A percentile compares a stretch with the other conserved stretches of the same genome.
phyloP scores from a whole-genome alignment of 106 monocot species.

The Platanthera guangdongensis region DNA sequence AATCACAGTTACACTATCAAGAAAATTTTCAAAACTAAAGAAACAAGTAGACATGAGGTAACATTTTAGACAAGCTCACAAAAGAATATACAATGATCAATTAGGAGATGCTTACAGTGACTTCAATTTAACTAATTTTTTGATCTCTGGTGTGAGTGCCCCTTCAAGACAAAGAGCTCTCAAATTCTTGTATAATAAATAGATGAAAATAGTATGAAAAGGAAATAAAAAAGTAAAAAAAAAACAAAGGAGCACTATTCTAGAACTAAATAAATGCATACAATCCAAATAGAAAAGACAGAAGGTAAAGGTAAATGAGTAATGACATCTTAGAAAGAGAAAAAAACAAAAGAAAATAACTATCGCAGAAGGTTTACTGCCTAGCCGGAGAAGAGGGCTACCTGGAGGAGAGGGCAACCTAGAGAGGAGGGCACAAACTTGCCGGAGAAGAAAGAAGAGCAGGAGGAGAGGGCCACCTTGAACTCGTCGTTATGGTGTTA shows the following conservation, averaged over 20 bases:
- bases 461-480: too few relatives aligned
- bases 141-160: conserved; percentile 23
- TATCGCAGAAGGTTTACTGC: too few relatives aligned
- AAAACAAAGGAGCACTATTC: background rate
- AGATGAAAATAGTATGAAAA: background rate
- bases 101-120: conserved; percentile 32
- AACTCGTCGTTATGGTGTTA: too few relatives aligned
- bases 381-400: too few relatives aligned
- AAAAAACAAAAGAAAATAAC: too few relatives aligned
- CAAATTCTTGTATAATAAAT: conserved; percentile 36
- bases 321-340: too few relatives aligned
- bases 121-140: conserved; percentile 36
- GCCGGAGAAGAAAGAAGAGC: too few relatives aligned
- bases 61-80: background rate
- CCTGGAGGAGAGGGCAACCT: too few relatives aligned
- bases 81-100: background rate
- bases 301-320: too few relatives aligned
- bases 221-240: background rate
- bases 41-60: background rate
- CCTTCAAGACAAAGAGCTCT: conserved; percentile 43
- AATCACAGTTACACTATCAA: background rate
- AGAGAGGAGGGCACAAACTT: too few relatives aligned
- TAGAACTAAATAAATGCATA: background rate
- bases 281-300: too few relatives aligned
- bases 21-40: background rate